These are phyloP conservation scores for Trichoderma erinaceum DNA, from an alignment of 495 filamentous ascomycete species.

Conservation along the genomic window DNA sequence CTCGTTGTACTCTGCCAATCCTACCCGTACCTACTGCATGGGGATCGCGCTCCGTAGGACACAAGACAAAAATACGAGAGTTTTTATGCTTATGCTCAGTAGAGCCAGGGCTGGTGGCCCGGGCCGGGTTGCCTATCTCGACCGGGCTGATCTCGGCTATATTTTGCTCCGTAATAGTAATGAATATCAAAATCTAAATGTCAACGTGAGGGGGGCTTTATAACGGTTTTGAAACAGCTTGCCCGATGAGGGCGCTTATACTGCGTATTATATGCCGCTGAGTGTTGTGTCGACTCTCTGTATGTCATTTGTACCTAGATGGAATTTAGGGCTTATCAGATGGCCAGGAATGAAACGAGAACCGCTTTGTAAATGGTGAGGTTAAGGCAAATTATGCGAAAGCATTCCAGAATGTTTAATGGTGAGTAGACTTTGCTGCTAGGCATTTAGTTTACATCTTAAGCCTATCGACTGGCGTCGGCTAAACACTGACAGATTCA, in stretches of 20 bases:
- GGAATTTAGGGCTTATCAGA: too few species aligned
- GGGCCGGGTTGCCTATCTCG: neutral
- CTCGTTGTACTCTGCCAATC: too few species aligned
- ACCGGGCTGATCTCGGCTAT: slow-evolving; percentile 12
- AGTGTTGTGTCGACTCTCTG: neutral
- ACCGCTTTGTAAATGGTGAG: too few species aligned
- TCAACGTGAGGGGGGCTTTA: neutral
- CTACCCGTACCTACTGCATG: neutral
- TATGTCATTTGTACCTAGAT: too few species aligned
- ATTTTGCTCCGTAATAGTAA: neutral
- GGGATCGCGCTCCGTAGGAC: neutral
- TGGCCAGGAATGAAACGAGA: too few species aligned
- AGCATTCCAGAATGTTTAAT: too few species aligned
- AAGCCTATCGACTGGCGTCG: too few species aligned
- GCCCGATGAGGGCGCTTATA: too few species aligned
- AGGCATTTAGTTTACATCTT: too few species aligned
- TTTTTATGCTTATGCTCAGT: slow-evolving; percentile 10
- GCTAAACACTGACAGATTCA: neutral
- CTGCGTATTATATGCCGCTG: neutral
- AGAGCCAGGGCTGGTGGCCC: slow-evolving; percentile 2
- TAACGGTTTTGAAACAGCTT: slow-evolving; percentile 6
- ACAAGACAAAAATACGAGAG: neutral
- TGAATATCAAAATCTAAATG: slow-evolving; percentile 9
- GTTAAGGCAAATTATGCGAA: too few species aligned
- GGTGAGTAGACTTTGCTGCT: too few species aligned